Conservation (phyloP, 1,139 yeast genomes). For the Kodamaea sp. region DNA sequence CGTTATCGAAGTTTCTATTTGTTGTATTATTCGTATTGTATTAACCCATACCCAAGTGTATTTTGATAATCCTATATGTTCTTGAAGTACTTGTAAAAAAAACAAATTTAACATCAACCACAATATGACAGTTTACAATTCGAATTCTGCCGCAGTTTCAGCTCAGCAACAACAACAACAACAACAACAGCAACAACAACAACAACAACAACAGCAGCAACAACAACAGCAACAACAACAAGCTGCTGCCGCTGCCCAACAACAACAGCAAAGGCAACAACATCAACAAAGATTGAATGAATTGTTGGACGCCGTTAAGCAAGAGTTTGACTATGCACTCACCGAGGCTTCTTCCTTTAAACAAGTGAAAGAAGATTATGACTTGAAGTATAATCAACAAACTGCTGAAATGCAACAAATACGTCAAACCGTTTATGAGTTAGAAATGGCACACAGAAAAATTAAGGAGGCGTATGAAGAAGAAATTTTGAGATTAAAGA, state of each 20-base stretch:
- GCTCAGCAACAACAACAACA: constrained; percentile 22
- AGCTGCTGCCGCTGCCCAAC: constrained; percentile 9
- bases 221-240: constrained; percentile 22
- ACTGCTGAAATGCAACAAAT: constrained; percentile 93
- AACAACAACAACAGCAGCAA: constrained; percentile 21
- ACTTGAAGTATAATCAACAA: constrained; percentile 85
- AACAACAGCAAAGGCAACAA: constrained; percentile 36
- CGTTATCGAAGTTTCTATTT: no score
- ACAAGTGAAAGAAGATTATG: constrained; percentile 91
- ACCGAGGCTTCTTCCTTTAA: constrained; percentile 85
- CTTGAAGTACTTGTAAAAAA: no score
- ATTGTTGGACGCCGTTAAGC: constrained; percentile 81
- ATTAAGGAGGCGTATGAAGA: constrained; percentile 96
- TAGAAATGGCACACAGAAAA: constrained; percentile 90
- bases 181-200: constrained; percentile 18
- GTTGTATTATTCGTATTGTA: no score
- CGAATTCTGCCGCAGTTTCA: constrained; percentile 27
- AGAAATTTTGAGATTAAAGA: constrained; percentile 80
- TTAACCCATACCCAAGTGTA: no score
- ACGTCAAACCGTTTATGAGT: constrained; percentile 88
- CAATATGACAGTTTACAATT: constrained; percentile 36
- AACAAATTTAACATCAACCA: no score
- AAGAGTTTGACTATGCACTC: constrained; percentile 83
- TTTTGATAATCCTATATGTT: no score
- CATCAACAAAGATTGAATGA: constrained; percentile 63